Evolutionary conservation across 2,329 filamentous ascomycete genomes (phyloP), one percentile per base, ranked within the genome.

Genomic region (Chaetomium olivaceum): DNA sequence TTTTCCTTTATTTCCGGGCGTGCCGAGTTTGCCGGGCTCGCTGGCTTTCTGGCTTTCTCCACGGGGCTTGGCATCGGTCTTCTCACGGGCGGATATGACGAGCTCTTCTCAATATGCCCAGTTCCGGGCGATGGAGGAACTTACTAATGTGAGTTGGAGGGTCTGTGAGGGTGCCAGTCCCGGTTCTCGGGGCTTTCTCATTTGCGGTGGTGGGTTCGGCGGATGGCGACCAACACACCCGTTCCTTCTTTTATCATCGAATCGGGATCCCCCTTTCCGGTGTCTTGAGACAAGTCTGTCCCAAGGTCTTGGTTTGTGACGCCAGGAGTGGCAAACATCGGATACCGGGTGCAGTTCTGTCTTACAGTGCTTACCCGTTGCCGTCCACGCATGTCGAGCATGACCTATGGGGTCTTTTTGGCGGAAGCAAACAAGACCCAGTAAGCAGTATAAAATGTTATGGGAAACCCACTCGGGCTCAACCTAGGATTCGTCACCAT

Each of bases 11-110:
- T 52, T 57, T 27, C 55, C 59, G 25, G 50, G 23, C 21, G 29
- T 66, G 64, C 64, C 64, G 64, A 27, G 55, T 66, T 62, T 63
- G 46, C 64, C 60, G 64, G 36, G 46, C 46, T 25, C 21, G 12
- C 31, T n/a, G 29, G 8, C 12, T 25, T 29, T 12, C 31, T n/a
- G 29, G 8, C 12, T 23, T 29, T 55, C 33, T 61, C 50, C 23
- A n/a, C 46, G 21, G 46, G 2, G 4, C 21, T 14, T 25, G 14
- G 14, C 31, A 19, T 23, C 48, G 16, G 16, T 43, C 39, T 19
- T 43, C 39, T 43, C 39, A 43, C 16, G 36, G 36, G 14, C 3
- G 2, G 16, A 5, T 5, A 39, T 39, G 36, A 39, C 36, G 36
- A 39, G 12, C 3, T 16, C 9, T 16, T 11, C 36, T 11, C 36